These are phyloP conservation scores for Dactylellina haptotyla DNA, from an alignment of 2,329 filamentous ascomycete species.

Conservation along the genomic window DNA sequence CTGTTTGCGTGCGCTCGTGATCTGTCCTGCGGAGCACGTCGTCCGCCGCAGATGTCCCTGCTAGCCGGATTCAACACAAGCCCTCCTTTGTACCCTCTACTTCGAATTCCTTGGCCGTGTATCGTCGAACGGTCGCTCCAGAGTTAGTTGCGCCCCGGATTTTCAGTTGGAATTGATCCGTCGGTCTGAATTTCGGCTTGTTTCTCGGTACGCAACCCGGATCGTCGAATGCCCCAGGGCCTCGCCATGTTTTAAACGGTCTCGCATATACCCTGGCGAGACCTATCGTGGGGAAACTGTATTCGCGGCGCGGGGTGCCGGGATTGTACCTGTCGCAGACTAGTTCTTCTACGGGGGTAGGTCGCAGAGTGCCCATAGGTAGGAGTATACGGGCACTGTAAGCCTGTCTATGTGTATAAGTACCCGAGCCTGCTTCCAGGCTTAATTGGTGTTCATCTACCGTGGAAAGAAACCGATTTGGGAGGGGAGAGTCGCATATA, in stretches of 20 bases:
- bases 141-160: too few species aligned
- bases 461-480: too few species aligned
- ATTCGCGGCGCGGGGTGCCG: not conserved
- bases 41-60: too few species aligned
- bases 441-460: too few species aligned
- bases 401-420: too few species aligned
- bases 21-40: not conserved
- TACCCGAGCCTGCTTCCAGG: too few species aligned
- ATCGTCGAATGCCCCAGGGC: not conserved
- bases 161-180: not conserved
- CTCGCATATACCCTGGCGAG: too few species aligned
- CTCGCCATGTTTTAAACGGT: not conserved
- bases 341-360: not conserved
- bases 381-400: not conserved
- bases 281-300: conserved; percentile 10
- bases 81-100: not conserved
- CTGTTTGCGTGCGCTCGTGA: not conserved
- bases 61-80: not conserved
- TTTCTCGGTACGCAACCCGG: conserved; percentile 35
- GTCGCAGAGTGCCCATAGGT: not conserved
- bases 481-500: too few species aligned
- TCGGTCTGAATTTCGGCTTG: conserved; percentile 29
- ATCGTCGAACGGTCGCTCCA: not conserved
- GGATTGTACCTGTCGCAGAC: not conserved
- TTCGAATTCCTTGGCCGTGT: not conserved